Evolutionary conservation across 208 protist species (phyloP), one percentile per base, ranked within the genome.

Genomic region (Spongospora subterranea): DNA sequence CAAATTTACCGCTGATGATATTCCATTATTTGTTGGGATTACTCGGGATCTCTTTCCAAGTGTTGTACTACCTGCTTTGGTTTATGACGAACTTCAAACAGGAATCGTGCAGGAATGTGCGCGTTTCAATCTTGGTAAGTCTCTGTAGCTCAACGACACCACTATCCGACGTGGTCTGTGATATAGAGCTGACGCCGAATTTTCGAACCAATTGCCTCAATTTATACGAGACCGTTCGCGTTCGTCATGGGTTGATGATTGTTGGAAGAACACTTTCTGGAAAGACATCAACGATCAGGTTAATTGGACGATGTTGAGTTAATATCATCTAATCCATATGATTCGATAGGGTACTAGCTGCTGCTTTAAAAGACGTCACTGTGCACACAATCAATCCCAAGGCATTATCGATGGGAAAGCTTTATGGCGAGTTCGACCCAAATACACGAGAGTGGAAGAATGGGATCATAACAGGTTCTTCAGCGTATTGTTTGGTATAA

Each of bases 181-280:
- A n/a, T 82, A 20, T 35, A 82, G 71, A 82, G n/a, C 13, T 82
- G 71, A 82, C 71, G 13, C 71, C n/a, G 6, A n/a, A 6, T 20
- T 82, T 82, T n/a, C n/a, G n/a, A 43, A 82, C 71, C 6, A 6
- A 82, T 35, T 82, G 71, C n/a, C 6, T 98, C 46, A 97, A 99
- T 94, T 91, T 99, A 13, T 98, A 98, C 94, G 98, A 99, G 92
- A 98, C 98, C 94, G 98, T 97, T 77, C 95, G 98, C 53, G 94
- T 99, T 77, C 96, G 98, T 41, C 98, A 99, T 94, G 98, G 98
- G 0, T 96, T 99, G 71, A 99, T 99, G 98, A 92, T 97, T 38
- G 98, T 99, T 11, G 98, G 98, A 41, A 97, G 96, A 0, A 98
- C 97, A n/a, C 97, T 98, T 95, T 95, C 95, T 45, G 98, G 97